These are phyloP conservation scores for Kodamaea lidongshanica DNA, from an alignment of 805 yeast genomes.

Conservation along the genomic window DNA sequence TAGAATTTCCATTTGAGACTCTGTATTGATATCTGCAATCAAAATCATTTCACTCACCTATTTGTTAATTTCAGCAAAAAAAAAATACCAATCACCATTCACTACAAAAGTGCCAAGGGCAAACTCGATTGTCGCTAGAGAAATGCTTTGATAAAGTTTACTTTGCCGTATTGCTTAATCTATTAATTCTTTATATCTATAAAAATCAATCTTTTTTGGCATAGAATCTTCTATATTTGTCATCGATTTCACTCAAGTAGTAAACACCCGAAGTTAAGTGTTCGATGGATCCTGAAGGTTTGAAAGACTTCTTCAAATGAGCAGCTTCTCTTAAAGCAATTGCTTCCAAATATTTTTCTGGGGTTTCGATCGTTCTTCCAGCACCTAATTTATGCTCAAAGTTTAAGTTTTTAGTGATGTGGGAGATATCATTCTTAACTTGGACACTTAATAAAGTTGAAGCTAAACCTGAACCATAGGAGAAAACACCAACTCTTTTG, in stretches of 20 bases:
- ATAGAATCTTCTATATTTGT: conserved; percentile 80
- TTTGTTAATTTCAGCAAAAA: too few relatives aligned
- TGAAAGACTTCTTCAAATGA: conserved; percentile 71
- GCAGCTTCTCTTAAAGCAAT: conserved; percentile 83
- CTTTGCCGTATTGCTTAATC: too few relatives aligned
- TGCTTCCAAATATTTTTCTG: conserved; percentile 76
- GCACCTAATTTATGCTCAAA: conserved; percentile 59
- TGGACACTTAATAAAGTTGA: conserved; percentile 76
- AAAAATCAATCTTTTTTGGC: conserved; percentile 50
- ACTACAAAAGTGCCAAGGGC: too few relatives aligned
- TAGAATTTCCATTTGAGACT: too few relatives aligned
- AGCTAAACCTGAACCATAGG: conserved; percentile 98
- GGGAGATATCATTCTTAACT: conserved; percentile 74
- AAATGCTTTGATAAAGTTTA: too few relatives aligned
- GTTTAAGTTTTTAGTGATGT: conserved; percentile 59
- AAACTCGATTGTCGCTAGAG: too few relatives aligned
- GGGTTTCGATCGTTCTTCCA: conserved; percentile 60
- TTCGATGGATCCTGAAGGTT: conserved; percentile 76
- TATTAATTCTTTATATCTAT: neutral
- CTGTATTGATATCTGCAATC: too few relatives aligned
- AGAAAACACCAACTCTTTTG: conserved; percentile 86
- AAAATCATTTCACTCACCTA: too few relatives aligned
- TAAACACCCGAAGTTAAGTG: conserved; percentile 68
- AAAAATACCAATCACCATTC: too few relatives aligned
- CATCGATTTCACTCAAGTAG: conserved; percentile 79